phyloP scores from a whole-genome alignment of 1,139 yeast genomes.

The Saccharomyces pastorianus region DNA sequence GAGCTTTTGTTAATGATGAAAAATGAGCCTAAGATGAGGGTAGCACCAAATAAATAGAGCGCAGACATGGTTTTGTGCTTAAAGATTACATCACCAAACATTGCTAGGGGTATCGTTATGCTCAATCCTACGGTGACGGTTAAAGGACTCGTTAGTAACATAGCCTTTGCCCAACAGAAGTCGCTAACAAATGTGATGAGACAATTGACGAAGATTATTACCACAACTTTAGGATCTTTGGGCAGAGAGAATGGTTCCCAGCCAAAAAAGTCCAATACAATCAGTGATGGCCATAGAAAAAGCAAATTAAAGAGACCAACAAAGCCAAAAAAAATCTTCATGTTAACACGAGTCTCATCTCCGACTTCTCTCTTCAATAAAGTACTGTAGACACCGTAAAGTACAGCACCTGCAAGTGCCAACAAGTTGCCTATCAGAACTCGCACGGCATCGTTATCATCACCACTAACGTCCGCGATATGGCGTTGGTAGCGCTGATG shows the following conservation, averaged over 20 bases:
- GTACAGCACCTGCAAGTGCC: conserved; percentile 75
- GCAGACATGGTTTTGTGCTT: conserved; percentile 54
- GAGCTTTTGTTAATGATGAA: conserved; percentile 76
- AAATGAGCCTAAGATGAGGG: conserved; percentile 71
- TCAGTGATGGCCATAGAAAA: conserved; percentile 68
- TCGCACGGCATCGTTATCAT: conserved; percentile 30
- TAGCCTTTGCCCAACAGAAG: conserved; percentile 90
- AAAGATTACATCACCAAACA: conserved; percentile 78
- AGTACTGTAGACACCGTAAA: conserved; percentile 83
- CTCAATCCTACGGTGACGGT: conserved; percentile 91
- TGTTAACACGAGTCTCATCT: conserved; percentile 64
- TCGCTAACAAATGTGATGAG: conserved; percentile 74
- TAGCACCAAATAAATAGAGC: conserved; percentile 71
- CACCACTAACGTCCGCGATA: conserved; percentile 3
- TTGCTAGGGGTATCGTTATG: conserved; percentile 84
- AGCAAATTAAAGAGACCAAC: conserved; percentile 76
- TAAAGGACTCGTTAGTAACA: conserved; percentile 79
- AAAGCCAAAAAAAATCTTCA: conserved; percentile 82
- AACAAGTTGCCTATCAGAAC: conserved; percentile 64
- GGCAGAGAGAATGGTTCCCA: conserved; percentile 69
- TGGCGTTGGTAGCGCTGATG: conserved; percentile 6
- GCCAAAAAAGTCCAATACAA: conserved; percentile 51
- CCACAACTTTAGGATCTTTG: conserved; percentile 41
- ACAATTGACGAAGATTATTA: conserved; percentile 55
- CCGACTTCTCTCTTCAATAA: conserved; percentile 61